phyloP scores from a whole-genome alignment of 495 filamentous ascomycete genomes.

The Aspergillus biplanus region DNA sequence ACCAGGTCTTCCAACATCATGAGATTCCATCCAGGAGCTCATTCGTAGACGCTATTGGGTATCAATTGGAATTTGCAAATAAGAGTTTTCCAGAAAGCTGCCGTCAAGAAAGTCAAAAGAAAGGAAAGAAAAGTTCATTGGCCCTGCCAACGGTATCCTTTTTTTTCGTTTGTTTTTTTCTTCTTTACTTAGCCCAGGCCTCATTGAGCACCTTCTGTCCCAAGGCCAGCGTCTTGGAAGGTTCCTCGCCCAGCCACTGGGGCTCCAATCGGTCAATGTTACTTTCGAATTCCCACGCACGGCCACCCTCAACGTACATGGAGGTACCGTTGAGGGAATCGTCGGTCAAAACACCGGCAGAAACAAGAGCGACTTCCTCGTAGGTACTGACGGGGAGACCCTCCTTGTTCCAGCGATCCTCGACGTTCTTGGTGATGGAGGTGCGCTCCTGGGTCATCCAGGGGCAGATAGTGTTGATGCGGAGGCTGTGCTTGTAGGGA shows the following conservation, averaged over 20 bases:
- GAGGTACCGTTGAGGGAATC: conserved; percentile 44
- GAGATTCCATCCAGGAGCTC: background rate
- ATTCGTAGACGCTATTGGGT: background rate
- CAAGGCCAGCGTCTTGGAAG: conserved; percentile 36
- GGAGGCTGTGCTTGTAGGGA: conserved; percentile 43
- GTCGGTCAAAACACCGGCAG: conserved; percentile 44
- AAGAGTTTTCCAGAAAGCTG: too few species aligned
- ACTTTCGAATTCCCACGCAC: conserved; percentile 53
- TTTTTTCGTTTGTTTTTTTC: background rate
- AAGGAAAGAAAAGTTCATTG: background rate
- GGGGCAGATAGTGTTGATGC: conserved; percentile 58
- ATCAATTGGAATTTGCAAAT: background rate
- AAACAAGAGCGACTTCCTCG: conserved; percentile 46
- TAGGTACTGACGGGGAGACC: conserved; percentile 51
- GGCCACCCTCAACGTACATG: conserved; percentile 52
- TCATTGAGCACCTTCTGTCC: conserved; percentile 37
- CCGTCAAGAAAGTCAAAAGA: too few species aligned
- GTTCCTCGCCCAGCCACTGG: conserved; percentile 49
- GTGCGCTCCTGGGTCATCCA: conserved; percentile 54
- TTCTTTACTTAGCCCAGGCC: conserved; percentile 22
- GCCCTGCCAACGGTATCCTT: background rate
- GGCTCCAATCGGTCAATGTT: conserved; percentile 46
- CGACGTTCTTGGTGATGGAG: conserved; percentile 41
- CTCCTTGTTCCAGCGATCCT: conserved; percentile 46
- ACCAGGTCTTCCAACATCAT: too few species aligned